Percentiles rank a stretch among this genome's conserved stretches.
Evolutionary conservation across 2,329 filamentous ascomycete species (phyloP).

Genomic region (Alternaria longipes): DNA sequence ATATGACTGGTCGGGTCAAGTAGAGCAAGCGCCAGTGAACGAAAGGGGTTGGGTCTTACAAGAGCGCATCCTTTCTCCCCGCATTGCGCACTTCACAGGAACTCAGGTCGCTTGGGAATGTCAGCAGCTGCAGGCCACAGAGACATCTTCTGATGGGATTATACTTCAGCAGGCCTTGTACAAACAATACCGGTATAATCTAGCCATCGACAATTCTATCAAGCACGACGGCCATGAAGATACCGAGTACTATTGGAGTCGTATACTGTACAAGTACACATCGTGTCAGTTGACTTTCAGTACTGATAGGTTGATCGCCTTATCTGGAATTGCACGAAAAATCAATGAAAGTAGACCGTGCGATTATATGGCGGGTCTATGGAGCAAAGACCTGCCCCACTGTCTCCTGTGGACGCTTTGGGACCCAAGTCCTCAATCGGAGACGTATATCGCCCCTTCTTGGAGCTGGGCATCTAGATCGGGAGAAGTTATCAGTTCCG

Average conservation of each 20-base stretch:
- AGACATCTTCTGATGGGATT: background rate
- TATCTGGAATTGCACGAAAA: background rate
- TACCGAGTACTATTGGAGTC: background rate
- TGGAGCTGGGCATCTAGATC: background rate
- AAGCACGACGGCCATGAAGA: background rate
- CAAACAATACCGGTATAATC: background rate
- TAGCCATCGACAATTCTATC: background rate
- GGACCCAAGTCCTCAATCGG: background rate
- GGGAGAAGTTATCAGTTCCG: background rate
- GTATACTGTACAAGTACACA: background rate
- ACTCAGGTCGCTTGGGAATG: background rate
- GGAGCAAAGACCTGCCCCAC: background rate
- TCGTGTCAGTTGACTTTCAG: background rate
- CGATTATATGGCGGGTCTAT: background rate
- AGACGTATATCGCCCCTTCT: background rate
- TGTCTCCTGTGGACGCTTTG: background rate
- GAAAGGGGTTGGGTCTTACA: background rate
- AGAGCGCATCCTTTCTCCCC: background rate
- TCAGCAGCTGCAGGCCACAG: background rate
- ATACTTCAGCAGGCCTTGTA: background rate
- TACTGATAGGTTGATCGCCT: background rate
- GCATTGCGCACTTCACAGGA: background rate
- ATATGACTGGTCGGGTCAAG: rapidly evolving
- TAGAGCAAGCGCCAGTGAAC: background rate
- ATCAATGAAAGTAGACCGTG: background rate